These are phyloP conservation scores for Chamaecyparis obtusa DNA, from an alignment of 75 land plant species.

Conservation along the genomic window DNA sequence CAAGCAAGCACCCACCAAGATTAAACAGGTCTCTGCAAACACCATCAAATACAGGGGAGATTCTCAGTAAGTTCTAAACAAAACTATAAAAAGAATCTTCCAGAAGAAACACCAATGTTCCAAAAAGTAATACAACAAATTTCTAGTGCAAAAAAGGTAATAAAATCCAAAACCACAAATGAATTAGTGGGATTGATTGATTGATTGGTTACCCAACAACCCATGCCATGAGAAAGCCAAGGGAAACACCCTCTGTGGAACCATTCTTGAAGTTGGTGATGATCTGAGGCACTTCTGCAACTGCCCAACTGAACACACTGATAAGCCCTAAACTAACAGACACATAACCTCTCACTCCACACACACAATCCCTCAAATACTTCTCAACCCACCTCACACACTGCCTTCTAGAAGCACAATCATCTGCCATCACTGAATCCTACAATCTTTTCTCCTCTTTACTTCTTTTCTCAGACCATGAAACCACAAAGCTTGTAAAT, in stretches of 20 bases:
- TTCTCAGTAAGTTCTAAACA: not conserved
- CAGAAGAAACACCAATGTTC: not conserved
- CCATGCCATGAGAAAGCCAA: slow-evolving; percentile 74
- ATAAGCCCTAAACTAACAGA: slow-evolving; percentile 61
- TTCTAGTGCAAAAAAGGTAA: not conserved
- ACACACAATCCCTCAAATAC: slow-evolving; percentile 56
- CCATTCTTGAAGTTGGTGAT: slow-evolving; percentile 61
- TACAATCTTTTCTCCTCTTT: not conserved
- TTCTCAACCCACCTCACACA: slow-evolving; percentile 55
- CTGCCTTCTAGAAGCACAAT: slow-evolving; percentile 31
- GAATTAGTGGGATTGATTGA: too few species aligned
- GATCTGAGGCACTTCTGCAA: slow-evolving; percentile 86
- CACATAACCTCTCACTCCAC: slow-evolving; percentile 41
- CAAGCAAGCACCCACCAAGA: slow-evolving; percentile 6
- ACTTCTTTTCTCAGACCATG: not conserved
- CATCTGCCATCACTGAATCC: not conserved
- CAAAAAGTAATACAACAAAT: not conserved
- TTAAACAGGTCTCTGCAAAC: slow-evolving; percentile 9
- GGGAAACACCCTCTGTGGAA: slow-evolving; percentile 68
- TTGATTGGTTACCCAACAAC: slow-evolving; percentile 55
- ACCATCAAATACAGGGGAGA: not conserved
- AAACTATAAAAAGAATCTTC: too few species aligned
- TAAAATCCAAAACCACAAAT: not conserved
- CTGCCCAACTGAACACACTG: slow-evolving; percentile 68
- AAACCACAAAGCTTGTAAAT: not conserved